Percentiles rank a stretch among this genome's conserved stretches.
Evolutionary conservation across 352 stramenopile species (phyloP).

Genomic region (Phytophthora citrophthora): DNA sequence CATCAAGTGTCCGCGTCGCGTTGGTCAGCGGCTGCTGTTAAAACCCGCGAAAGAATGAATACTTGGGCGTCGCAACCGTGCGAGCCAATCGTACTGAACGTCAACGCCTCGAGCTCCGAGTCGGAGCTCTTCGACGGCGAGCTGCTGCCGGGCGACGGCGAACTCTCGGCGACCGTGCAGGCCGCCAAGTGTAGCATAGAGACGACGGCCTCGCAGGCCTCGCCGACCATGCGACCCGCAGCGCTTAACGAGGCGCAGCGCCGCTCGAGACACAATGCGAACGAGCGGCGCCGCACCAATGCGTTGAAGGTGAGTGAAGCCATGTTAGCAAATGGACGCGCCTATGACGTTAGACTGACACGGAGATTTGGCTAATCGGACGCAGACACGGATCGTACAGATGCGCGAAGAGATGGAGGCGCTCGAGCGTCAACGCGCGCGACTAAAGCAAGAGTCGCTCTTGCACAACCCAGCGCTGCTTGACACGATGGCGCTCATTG

Average conservation of each 20-base stretch:
- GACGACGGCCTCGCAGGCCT: conserved; percentile 10
- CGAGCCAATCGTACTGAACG: conserved; percentile 30
- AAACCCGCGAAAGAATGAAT: conserved; percentile 25
- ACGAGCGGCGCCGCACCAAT: conserved; percentile 64
- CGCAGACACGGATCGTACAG: conserved; percentile 43
- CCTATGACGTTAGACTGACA: neutral
- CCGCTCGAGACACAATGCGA: conserved; percentile 62
- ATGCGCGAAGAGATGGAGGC: conserved; percentile 57
- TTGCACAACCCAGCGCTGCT: conserved; percentile 30
- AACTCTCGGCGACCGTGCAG: conserved; percentile 8
- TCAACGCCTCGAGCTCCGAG: neutral
- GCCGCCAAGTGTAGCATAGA: conserved; percentile 28
- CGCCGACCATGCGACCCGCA: conserved; percentile 4
- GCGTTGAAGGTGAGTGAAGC: conserved; percentile 43
- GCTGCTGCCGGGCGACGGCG: conserved; percentile 4
- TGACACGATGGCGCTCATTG: conserved; percentile 50
- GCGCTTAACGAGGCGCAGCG: conserved; percentile 44
- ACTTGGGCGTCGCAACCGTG: conserved; percentile 11
- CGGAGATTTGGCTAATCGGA: neutral
- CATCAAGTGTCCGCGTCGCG: conserved; percentile 19
- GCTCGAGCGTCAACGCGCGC: conserved; percentile 52
- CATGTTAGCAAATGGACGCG: neutral
- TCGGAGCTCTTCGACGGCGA: conserved; percentile 22
- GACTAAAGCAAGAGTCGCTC: conserved; percentile 35
- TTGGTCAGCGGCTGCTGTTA: conserved; percentile 12